phyloP scores from a whole-genome alignment of 495 filamentous ascomycete species.

The Annulohypoxylon maeteangense region DNA sequence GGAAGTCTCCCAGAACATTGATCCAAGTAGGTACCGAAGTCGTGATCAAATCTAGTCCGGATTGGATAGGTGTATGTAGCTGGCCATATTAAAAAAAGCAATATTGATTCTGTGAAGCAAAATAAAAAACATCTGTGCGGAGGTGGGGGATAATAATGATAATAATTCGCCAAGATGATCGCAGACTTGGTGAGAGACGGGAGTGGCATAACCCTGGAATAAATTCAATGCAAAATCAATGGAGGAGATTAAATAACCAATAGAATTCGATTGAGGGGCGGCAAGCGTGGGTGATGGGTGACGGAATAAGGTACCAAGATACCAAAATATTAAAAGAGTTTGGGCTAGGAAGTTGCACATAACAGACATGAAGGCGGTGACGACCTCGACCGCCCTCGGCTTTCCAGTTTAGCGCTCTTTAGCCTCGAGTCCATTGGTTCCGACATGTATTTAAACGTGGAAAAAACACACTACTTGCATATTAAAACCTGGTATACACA shows the following conservation, averaged over 20 bases:
- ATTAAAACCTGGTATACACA: background rate
- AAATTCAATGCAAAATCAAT: conserved; percentile 21
- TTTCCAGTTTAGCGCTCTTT: conserved; percentile 29
- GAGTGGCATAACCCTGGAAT: conserved; percentile 27
- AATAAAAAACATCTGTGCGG: conserved; percentile 23
- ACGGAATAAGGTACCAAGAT: conserved; percentile 9
- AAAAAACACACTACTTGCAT: background rate
- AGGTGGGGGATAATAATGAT: conserved; percentile 12
- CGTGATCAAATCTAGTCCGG: background rate
- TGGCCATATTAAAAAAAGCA: conserved; percentile 4
- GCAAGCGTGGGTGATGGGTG: conserved; percentile 18
- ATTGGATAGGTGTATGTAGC: background rate
- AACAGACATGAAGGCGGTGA: conserved; percentile 28
- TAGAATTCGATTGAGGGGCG: background rate
- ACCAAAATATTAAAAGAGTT: background rate
- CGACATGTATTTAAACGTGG: background rate
- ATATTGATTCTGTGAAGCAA: background rate
- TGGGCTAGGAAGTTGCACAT: conserved; percentile 12
- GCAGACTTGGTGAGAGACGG: background rate
- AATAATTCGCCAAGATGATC: background rate
- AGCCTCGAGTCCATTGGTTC: background rate
- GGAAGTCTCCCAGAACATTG: background rate
- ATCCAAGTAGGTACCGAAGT: too few species aligned
- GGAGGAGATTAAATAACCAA: background rate
- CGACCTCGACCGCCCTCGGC: conserved; percentile 33